Base-by-base conservation (phyloP, 768 basidiomycete species). In the Rhodotorula babjevae region DNA sequence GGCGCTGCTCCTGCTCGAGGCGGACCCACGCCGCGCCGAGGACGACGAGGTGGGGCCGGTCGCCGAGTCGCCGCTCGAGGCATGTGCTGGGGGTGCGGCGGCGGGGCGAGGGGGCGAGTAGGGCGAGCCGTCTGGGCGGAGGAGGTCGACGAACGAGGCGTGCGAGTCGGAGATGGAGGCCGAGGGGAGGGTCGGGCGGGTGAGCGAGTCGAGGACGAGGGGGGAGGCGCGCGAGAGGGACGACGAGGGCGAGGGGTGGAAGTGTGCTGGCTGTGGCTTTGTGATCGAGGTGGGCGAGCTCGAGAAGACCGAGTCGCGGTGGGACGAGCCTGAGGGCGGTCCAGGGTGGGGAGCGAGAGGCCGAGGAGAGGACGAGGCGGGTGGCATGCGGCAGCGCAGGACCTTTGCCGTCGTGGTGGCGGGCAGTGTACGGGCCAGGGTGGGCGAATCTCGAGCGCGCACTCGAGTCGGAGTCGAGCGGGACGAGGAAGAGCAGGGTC, bases 131-230 rank as follows among this genome's bases (percentile, higher is more conserved):
- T 68, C 31, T 0, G 67, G 47, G 0, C 60, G 50, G n/a, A 44
- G 8, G 29, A 68, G n/a, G 16, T 61, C 60, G 52, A 56, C 60
- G 36, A 29, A 68, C 2, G 33, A 3, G 23, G 66, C 36, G 15
- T 27, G 49, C 29, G 59, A 19, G 4, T 60, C 23, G 3, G 66
- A 50, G 18, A 61, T 25, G 23, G 65, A 49, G 1, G 66, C 16
- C 15, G 66, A 25, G 10, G 66, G 46, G 44, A 49, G 44, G 46
- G 47, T 40, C 36, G 58, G 44, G 40, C 29, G 33, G 1, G 33
- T n/a, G 59, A 52, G 66, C 18, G 25, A 53, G 18, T 67, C 46
- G 57, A 58, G 36, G 57, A 47, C n/a, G 61, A 62, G 61, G 25
- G 61, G 61, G 16, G 61, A 47, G 10, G n/a, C 27, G n/a, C 44